Evolutionary conservation across 2,329 filamentous ascomycete genomes (phyloP), one percentile per base, ranked within the genome.

Genomic region (Pyrenochaeta sp.): DNA sequence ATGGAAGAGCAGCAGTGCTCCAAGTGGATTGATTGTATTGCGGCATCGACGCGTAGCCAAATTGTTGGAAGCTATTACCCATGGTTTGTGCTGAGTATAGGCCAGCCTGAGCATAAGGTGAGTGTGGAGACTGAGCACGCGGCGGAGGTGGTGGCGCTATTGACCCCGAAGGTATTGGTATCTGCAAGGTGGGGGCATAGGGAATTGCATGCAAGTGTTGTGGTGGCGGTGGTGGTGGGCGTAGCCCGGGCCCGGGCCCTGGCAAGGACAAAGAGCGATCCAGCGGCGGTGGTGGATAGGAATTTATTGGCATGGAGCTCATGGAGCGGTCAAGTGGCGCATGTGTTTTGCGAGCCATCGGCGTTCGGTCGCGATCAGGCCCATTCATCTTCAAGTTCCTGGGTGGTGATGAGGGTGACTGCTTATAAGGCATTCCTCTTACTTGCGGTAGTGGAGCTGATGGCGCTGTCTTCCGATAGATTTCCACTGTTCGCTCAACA

Each of bases 401-500:
- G 1, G 47, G 44, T 43, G 48, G 35, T 14, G 60, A 54, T 20
- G 57, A 58, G 14, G 60, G 55, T 20, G 58, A 58, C n/a, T 60
- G 63, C 7, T 68, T 60, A 44, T 66, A 69, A 7, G 72, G 70
- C 1, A 61, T 58, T 30, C 61, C 62, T 37, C 58, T 51, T 7
- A 40, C 37, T 9, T 52, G 51, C 44, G 67, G 51, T 21, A 49
- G 54, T 9, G 53, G 45, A 23, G 58, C 54, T n/a, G 45, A 54
- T 31, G 64, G 56, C 39, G 61, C 58, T 21, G 48, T 69, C 37
- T 68, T 61, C 10, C 73, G 68, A 32, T 71, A 75, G 3, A 76
- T 63, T 18, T 75, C 70, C 3, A 75, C 72, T 1, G 74, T 76
- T n/a, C 73, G 67, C 54, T 77, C 74, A 2, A 77, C 74, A 7